Conservation (phyloP, 768 basidiomycete species). For the Podaxis sp. region DNA sequence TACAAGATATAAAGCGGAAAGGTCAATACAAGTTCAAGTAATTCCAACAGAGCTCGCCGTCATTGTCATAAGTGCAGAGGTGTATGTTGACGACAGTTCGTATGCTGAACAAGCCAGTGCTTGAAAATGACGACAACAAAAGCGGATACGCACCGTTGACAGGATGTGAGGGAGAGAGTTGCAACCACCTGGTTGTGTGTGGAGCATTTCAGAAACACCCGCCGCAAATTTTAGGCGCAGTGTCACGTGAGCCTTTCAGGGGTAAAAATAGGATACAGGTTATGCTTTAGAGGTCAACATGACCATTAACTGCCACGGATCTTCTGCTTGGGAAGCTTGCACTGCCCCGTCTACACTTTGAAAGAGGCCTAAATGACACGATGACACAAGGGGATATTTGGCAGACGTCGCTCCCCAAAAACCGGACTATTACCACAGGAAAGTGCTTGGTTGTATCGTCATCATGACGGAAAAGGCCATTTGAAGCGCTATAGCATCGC, state of each 20-base stretch:
- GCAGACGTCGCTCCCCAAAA: too few relatives aligned
- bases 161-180: not conserved
- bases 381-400: too few relatives aligned
- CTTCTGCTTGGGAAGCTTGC: not conserved
- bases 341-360: too few relatives aligned
- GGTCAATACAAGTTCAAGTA: not conserved
- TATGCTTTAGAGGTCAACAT: not conserved
- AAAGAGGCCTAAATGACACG: too few relatives aligned
- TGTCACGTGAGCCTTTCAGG: not conserved
- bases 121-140: not conserved
- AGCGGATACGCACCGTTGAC: not conserved
- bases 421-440: too few relatives aligned
- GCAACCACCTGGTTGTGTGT: not conserved
- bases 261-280: not conserved
- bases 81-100: not conserved
- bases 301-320: not conserved
- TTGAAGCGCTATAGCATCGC: too few relatives aligned
- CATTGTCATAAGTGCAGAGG: not conserved
- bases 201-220: not conserved
- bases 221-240: not conserved
- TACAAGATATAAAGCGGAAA: not conserved
- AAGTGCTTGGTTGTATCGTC: too few relatives aligned
- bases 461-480: too few relatives aligned
- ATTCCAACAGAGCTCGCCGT: not conserved
- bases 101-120: not conserved